Conservation (phyloP, 495 filamentous ascomycete species). For the Talaromyces nanjingensis region DNA sequence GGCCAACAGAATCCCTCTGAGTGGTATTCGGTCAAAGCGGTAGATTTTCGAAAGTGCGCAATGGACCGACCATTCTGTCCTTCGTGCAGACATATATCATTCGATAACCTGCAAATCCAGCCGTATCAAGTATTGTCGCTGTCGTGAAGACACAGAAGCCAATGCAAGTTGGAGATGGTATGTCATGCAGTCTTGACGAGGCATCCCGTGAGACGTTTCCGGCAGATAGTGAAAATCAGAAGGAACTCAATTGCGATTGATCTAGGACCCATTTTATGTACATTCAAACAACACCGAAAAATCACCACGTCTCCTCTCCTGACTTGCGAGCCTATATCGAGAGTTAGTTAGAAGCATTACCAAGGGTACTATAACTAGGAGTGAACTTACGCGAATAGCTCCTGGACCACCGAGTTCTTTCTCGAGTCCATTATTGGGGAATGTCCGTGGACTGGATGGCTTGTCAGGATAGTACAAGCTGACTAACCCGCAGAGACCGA, state of each 20-base stretch:
- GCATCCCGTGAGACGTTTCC: neutral
- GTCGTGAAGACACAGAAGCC: neutral
- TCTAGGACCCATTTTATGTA: conserved; percentile 35
- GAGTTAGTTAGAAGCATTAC: conserved; percentile 1
- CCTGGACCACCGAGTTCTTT: conserved; percentile 72
- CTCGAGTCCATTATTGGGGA: conserved; percentile 70
- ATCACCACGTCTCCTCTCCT: conserved; percentile 38
- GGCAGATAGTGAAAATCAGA: neutral
- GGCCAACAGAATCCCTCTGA: neutral
- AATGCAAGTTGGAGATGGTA: neutral
- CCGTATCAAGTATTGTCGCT: neutral
- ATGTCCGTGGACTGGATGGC: conserved; percentile 68
- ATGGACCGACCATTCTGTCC: neutral
- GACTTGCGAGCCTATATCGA: conserved; percentile 34
- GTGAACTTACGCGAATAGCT: conserved; percentile 32
- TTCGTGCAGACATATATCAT: neutral
- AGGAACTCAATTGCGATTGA: conserved; percentile 4
- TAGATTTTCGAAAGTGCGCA: neutral
- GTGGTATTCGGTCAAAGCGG: neutral
- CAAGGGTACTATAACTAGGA: neutral
- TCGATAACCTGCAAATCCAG: neutral
- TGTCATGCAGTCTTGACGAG: neutral
- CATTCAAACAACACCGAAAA: conserved; percentile 18
- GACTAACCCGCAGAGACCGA: conserved; percentile 64
- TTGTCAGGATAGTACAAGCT: conserved; percentile 79